A percentile compares a stretch with the other conserved stretches of the same genome.
Evolutionary conservation across 2,329 filamentous ascomycete genomes (phyloP).

Genomic region (Diaporthe nobilis): DNA sequence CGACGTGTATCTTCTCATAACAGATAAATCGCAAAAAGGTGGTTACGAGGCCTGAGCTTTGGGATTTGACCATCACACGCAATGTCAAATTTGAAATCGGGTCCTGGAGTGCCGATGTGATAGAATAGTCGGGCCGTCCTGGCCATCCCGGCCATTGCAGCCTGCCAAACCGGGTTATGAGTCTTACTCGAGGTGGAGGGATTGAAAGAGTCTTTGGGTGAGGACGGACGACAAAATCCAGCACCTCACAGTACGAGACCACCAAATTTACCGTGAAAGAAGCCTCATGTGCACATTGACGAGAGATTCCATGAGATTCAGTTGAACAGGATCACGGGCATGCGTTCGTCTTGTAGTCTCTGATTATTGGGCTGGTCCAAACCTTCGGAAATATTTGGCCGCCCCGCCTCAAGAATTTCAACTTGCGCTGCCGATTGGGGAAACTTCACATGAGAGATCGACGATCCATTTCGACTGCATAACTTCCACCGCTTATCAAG

Average conservation of each 20-base stretch:
- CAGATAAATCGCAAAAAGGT: not conserved
- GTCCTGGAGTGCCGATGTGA: not conserved
- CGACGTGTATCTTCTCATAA: not conserved
- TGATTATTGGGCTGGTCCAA: constrained; percentile 13
- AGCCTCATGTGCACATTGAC: not conserved
- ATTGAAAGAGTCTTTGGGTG: not conserved
- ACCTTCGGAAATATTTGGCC: constrained; percentile 21
- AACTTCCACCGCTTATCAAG: not conserved
- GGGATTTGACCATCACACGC: not conserved
- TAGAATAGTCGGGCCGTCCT: not conserved
- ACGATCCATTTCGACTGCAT: not conserved
- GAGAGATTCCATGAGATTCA: not conserved
- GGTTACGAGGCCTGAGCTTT: not conserved
- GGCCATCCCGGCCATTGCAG: not conserved
- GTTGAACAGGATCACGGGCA: not conserved
- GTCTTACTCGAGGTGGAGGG: not conserved
- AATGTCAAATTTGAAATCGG: constrained; percentile 8
- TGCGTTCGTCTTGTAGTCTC: not conserved
- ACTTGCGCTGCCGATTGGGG: not conserved
- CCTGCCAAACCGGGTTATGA: not conserved
- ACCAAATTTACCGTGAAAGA: not conserved
- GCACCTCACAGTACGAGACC: not conserved
- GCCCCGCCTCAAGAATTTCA: constrained; percentile 40
- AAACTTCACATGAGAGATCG: not conserved
- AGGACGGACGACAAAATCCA: not conserved